A percentile compares a stretch with the other conserved stretches of the same genome.
phyloP scores from a whole-genome alignment of 192 early-diverging fungal species.

The Linnemannia elongata region DNA sequence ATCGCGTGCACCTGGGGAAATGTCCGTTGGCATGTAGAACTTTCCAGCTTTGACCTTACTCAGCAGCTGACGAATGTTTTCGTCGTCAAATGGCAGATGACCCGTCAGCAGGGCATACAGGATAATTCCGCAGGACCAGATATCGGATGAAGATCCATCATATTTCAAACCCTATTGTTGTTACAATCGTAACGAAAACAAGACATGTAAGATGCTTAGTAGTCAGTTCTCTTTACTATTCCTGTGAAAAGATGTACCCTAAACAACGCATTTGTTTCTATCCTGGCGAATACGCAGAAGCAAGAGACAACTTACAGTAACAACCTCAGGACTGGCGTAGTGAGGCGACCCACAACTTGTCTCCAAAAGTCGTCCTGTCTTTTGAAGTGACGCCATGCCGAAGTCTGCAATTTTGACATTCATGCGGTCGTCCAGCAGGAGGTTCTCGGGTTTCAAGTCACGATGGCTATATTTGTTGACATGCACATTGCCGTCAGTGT shows the following conservation, averaged over 20 bases:
- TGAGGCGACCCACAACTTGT: conserved; percentile 81
- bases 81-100: conserved; percentile 78
- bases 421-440: conserved; percentile 56
- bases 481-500: neutral
- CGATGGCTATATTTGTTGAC: conserved; percentile 61
- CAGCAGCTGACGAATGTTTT: conserved; percentile 51
- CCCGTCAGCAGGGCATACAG: conserved; percentile 83
- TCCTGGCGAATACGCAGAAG: neutral
- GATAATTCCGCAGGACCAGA: conserved; percentile 87
- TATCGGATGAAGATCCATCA: conserved; percentile 78
- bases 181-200: neutral
- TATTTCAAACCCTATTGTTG: conserved; percentile 65
- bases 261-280: neutral
- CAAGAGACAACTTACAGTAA: conserved; percentile 32
- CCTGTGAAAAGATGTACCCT: neutral
- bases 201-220: neutral
- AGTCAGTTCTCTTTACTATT: neutral
- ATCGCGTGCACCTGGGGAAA: conserved; percentile 63
- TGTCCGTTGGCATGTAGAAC: conserved; percentile 65
- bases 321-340: conserved; percentile 82
- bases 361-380: conserved; percentile 58
- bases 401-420: conserved; percentile 79
- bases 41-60: conserved; percentile 65
- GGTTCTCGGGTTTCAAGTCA: conserved; percentile 77
- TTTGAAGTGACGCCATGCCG: conserved; percentile 69